These are phyloP conservation scores for Russula olivacea DNA, from an alignment of 768 basidiomycete genomes.

Conservation along the genomic window DNA sequence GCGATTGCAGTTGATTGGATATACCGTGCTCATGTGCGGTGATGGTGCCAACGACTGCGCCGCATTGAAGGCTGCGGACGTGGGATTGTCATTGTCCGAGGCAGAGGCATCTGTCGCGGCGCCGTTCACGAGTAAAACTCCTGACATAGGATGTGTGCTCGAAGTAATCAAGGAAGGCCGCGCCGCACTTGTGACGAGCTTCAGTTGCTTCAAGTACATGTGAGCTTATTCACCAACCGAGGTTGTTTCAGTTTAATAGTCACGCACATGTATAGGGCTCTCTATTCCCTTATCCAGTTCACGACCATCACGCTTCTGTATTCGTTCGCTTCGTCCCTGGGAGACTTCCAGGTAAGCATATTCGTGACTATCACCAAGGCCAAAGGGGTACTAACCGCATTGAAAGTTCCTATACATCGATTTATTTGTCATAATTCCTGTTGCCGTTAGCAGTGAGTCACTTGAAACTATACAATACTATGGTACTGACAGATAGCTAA, in stretches of 20 bases:
- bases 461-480: conserved; percentile 9
- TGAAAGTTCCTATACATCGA: conserved; percentile 92
- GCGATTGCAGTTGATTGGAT: conserved; percentile 85
- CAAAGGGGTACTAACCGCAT: conserved; percentile 15
- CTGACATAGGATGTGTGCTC: conserved; percentile 93
- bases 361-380: neutral
- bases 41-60: conserved; percentile 99
- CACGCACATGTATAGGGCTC: conserved; percentile 54
- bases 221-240: conserved; percentile 37
- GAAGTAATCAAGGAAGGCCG: conserved; percentile 97
- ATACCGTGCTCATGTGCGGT: conserved; percentile 97
- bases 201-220: conserved; percentile 99
- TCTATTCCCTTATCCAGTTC: conserved; percentile 98
- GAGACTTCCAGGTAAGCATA: conserved; percentile 82
- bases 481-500: conserved; percentile 15
- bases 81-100: conserved; percentile 93
- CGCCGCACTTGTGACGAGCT: conserved; percentile 93
- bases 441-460: conserved; percentile 88
- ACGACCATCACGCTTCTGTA: conserved; percentile 96
- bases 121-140: conserved; percentile 89
- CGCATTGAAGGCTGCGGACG: conserved; percentile 96
- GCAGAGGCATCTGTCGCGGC: conserved; percentile 98
- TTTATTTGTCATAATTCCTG: conserved; percentile 94
- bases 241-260: neutral
- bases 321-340: conserved; percentile 92